phyloP scores from a whole-genome alignment of 2,329 filamentous ascomycete species.

The Fusarium bulbicola region DNA sequence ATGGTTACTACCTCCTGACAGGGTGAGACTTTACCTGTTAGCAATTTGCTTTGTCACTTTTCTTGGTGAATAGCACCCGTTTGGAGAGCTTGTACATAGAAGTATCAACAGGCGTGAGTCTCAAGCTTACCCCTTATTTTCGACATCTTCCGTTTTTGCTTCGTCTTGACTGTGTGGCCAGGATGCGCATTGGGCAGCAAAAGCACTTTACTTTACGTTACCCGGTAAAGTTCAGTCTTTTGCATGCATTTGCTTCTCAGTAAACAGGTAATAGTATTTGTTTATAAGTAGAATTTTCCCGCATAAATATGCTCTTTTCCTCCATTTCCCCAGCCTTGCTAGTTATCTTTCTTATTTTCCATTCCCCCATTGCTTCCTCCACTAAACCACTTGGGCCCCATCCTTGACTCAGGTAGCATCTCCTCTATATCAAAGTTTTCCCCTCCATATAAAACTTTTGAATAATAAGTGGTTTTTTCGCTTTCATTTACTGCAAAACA shows the following conservation, averaged over 20 bases:
- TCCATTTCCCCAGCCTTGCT: slow-evolving; percentile 27
- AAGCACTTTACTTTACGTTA: slow-evolving; percentile 37
- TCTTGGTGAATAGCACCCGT: slow-evolving; percentile 27
- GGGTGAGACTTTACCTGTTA: slow-evolving; percentile 38
- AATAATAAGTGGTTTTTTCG: slow-evolving; percentile 4
- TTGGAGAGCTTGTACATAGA: not conserved
- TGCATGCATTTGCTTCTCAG: not conserved
- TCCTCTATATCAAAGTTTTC: slow-evolving; percentile 1
- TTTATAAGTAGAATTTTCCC: slow-evolving; percentile 19
- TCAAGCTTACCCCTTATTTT: slow-evolving; percentile 27
- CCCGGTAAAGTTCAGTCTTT: slow-evolving; percentile 29
- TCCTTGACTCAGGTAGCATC: slow-evolving; percentile 6
- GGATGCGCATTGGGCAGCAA: slow-evolving; percentile 43
- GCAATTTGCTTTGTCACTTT: slow-evolving; percentile 30
- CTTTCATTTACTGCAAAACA: slow-evolving; percentile 26
- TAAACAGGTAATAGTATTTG: slow-evolving; percentile 29
- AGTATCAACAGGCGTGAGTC: not conserved
- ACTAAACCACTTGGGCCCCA: not conserved
- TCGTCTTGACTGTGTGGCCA: slow-evolving; percentile 25
- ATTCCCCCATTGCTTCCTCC: slow-evolving; percentile 8
- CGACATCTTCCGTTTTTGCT: slow-evolving; percentile 14
- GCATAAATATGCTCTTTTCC: slow-evolving; percentile 20
- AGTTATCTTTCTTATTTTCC: not conserved
- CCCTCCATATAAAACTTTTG: not conserved
- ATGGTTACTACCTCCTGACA: slow-evolving; percentile 37